These are phyloP conservation scores for Staphylotrichum tortipilum DNA, from an alignment of 495 filamentous ascomycete genomes.

Conservation along the genomic window DNA sequence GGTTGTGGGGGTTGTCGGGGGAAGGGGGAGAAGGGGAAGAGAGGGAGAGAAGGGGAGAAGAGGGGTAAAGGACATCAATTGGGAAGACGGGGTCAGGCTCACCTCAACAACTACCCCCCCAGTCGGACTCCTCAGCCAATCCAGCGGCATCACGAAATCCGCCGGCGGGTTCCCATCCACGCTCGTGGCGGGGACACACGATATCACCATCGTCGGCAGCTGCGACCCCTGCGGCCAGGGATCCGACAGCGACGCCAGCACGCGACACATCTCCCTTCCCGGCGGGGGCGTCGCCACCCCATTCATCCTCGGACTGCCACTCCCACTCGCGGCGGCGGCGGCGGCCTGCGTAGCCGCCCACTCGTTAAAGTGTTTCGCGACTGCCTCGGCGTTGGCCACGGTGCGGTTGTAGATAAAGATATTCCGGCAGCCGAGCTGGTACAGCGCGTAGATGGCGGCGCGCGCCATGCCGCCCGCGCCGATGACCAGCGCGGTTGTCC, in stretches of 20 bases:
- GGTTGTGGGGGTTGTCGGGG: no score
- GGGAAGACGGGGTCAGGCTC: slow-evolving; percentile 7
- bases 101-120: slow-evolving; percentile 74
- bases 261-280: slow-evolving; percentile 47
- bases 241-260: slow-evolving; percentile 50
- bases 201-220: slow-evolving; percentile 66
- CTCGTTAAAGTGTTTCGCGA: slow-evolving; percentile 64
- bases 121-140: slow-evolving; percentile 68
- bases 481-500: slow-evolving; percentile 62
- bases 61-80: no score
- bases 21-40: background rate
- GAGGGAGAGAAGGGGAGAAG: background rate
- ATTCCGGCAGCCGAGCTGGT: slow-evolving; percentile 66
- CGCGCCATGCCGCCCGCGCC: slow-evolving; percentile 79
- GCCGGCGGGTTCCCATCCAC: slow-evolving; percentile 54
- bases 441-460: slow-evolving; percentile 69
- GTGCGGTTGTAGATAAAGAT: slow-evolving; percentile 78
- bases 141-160: slow-evolving; percentile 64
- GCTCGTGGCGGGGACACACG: slow-evolving; percentile 64
- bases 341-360: slow-evolving; percentile 25
- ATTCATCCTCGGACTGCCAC: background rate
- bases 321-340: slow-evolving; percentile 28
- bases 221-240: slow-evolving; percentile 57
- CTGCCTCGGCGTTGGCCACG: slow-evolving; percentile 48
- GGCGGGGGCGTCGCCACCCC: background rate